phyloP scores from a whole-genome alignment of 2,329 filamentous ascomycete species.

The Raffaelea arxii region DNA sequence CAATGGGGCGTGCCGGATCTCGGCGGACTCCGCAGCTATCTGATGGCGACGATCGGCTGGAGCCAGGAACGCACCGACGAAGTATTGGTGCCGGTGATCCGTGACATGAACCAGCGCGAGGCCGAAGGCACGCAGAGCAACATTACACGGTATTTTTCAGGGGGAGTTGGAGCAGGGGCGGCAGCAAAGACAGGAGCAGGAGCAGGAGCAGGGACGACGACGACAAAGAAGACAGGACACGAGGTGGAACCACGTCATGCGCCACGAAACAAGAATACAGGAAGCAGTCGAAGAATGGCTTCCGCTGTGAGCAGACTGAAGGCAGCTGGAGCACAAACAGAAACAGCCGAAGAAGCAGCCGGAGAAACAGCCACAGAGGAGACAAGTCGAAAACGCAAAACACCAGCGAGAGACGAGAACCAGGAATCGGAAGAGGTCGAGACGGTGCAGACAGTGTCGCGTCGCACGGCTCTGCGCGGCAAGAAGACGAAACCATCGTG shows the following conservation, averaged over 20 bases:
- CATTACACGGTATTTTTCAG: constrained; percentile 86
- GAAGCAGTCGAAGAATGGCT: constrained; percentile 21
- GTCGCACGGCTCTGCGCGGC: too few relatives aligned
- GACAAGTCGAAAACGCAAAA: constrained; percentile 23
- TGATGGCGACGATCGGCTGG: constrained; percentile 94
- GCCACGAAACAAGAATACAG: constrained; percentile 9
- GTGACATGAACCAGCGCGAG: constrained; percentile 85
- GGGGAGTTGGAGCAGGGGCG: constrained; percentile 38
- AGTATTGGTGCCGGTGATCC: constrained; percentile 87
- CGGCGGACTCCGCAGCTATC: constrained; percentile 69
- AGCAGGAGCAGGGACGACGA: too few relatives aligned
- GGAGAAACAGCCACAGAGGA: constrained; percentile 2
- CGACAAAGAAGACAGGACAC: too few relatives aligned
- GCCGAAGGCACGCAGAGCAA: constrained; percentile 91
- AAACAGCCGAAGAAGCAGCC: background rate
- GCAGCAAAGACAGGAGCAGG: background rate
- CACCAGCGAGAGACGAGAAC: background rate
- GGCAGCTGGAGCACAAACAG: constrained; percentile 8
- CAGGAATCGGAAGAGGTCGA: background rate
- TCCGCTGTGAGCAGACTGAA: constrained; percentile 21
- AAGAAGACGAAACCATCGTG: background rate
- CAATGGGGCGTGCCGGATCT: constrained; percentile 96
- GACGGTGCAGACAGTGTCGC: too few relatives aligned
- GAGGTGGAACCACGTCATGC: constrained; percentile 20
- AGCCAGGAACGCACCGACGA: constrained; percentile 86